These are phyloP conservation scores for Tanacetum coccineum DNA, from an alignment of 129 eudicot species.

Conservation along the genomic window DNA sequence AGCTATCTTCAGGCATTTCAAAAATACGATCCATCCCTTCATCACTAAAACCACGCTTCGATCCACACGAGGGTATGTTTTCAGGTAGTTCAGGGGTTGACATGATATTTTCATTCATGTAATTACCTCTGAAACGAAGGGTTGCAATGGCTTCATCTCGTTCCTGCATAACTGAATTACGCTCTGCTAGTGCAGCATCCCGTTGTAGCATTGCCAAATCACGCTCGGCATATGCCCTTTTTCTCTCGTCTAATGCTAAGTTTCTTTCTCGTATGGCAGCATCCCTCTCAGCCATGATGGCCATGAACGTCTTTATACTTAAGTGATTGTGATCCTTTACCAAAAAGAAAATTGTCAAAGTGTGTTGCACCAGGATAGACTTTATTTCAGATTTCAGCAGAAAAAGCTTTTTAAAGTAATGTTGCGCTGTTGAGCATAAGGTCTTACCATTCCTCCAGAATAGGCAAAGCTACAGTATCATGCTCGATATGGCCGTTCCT, in stretches of 20 bases:
- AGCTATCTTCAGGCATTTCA: conserved; percentile 33
- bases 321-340: conserved; percentile 65
- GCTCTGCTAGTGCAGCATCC: conserved; percentile 67
- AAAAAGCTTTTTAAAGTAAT: neutral
- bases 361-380: neutral
- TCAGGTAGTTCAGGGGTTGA: conserved; percentile 35
- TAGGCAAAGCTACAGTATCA: conserved; percentile 38
- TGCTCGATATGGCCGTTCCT: conserved; percentile 35
- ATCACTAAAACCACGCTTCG: conserved; percentile 32
- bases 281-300: conserved; percentile 82
- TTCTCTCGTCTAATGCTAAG: conserved; percentile 71
- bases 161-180: conserved; percentile 61
- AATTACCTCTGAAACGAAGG: conserved; percentile 38
- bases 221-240: conserved; percentile 65
- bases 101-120: conserved; percentile 33
- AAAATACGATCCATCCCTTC: conserved; percentile 42
- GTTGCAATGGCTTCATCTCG: conserved; percentile 59
- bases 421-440: neutral
- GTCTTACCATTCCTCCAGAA: conserved; percentile 44
- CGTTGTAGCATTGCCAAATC: conserved; percentile 76
- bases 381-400: neutral
- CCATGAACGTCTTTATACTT: conserved; percentile 70
- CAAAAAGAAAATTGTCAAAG: neutral
- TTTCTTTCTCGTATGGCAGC: conserved; percentile 73
- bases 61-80: conserved; percentile 19